Evolutionary conservation across 2,329 filamentous ascomycete species (phyloP).

Genomic region (Trichoderma gracile): DNA sequence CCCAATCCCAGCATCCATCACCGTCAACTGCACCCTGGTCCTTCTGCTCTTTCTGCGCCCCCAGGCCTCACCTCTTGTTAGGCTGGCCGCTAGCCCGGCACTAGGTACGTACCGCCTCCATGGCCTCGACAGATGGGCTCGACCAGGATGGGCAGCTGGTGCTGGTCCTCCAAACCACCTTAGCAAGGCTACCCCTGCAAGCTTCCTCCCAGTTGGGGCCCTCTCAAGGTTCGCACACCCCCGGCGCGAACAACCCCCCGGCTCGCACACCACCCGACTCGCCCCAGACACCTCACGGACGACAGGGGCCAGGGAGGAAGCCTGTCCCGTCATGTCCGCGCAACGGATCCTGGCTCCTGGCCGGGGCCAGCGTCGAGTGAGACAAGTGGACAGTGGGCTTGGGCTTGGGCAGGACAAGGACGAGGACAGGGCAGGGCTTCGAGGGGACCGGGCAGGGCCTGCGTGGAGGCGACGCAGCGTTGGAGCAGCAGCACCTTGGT

Average conservation of each 20-base stretch:
- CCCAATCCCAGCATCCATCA: not conserved
- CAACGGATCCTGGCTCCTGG: slow-evolving; percentile 32
- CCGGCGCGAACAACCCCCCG: not conserved
- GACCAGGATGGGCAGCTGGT: slow-evolving; percentile 5
- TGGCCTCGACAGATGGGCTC: slow-evolving; percentile 6
- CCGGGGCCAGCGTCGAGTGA: slow-evolving; percentile 49
- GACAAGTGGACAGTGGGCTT: slow-evolving; percentile 39
- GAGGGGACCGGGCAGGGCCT: slow-evolving; percentile 34
- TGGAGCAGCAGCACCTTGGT: too few relatives aligned
- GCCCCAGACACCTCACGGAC: slow-evolving; percentile 27
- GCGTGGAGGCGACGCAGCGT: slow-evolving; percentile 41
- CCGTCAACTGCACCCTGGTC: slow-evolving; percentile 7
- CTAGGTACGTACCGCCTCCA: slow-evolving; percentile 26
- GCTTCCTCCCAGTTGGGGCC: slow-evolving; percentile 13
- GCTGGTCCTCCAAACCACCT: not conserved
- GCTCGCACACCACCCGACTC: slow-evolving; percentile 25
- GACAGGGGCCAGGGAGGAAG: slow-evolving; percentile 26
- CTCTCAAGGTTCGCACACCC: slow-evolving; percentile 22
- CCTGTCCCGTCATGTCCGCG: slow-evolving; percentile 27
- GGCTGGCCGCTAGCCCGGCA: slow-evolving; percentile 15
- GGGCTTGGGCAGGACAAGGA: too few relatives aligned
- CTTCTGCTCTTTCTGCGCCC: too few relatives aligned
- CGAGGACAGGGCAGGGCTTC: too few relatives aligned
- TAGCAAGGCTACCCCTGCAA: slow-evolving; percentile 2
- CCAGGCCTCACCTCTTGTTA: not conserved